Base-by-base conservation (phyloP, 2,329 filamentous ascomycete genomes). In the Aspergillus sp. region DNA sequence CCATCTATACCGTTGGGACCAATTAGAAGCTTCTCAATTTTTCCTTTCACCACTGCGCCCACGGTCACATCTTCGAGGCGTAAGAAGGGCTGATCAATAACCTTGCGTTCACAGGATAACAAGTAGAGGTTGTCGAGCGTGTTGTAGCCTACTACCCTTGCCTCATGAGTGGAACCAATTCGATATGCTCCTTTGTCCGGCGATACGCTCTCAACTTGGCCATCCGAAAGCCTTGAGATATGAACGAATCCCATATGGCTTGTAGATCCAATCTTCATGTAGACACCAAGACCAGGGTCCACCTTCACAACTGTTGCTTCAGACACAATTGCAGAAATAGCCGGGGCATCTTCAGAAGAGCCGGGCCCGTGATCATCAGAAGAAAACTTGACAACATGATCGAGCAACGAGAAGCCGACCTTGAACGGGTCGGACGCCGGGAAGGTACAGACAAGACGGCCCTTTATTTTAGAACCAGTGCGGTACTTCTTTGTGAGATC, bases 211-310 rank as follows among this genome's bases (percentile, higher is more conserved):
- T 97, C 93, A 45, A 96, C 79, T 65, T 93, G 94, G 55, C 85
- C 84, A 64, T 98, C 91, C 49, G 91, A 86, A 51, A 98, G 79
- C 53, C 87, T 81, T 1, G 93, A 98, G 54, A 98, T 94, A 66
- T 98, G 93, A 26, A 94, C 89, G 60, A 96, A 98, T 7, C 88
- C 88, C n/a, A 91, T 73, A 28, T 69, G 59, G 29, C 82, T 79
- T 36, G 78, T 73, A 4, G 84, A 69, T 2, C 82, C 83, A 28
- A 91, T 69, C 55, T 86, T 80, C 10, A 90, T 76, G 59, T 94
- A 95, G 2, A 96, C 74, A 45, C 93, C 94, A 50, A 91, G 79
- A 3, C 83, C 82, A 4, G 82, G 74, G 54, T 94, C 86, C 2
- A 96, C 88, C 55, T 85, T 85, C 45, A 82, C 78, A 5, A 98